phyloP scores from a whole-genome alignment of 2,329 filamentous ascomycete species.

The Fonsecaea monophora region DNA sequence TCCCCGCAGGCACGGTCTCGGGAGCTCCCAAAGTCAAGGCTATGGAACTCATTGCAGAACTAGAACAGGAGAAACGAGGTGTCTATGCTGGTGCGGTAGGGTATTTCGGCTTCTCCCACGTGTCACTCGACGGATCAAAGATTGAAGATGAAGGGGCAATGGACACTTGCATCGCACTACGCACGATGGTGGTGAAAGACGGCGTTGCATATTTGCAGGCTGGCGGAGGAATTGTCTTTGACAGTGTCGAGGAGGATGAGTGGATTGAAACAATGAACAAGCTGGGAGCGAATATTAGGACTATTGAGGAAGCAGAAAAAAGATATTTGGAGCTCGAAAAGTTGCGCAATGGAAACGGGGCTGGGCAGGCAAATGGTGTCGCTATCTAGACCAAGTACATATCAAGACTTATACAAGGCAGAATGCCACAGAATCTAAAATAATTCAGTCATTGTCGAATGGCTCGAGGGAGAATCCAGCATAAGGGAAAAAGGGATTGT shows the following conservation, averaged over 20 bases:
- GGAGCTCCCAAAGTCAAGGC: conserved; percentile 95
- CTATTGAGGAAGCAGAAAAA: conserved; percentile 83
- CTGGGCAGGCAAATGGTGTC: conserved; percentile 29
- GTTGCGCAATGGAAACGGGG: conserved; percentile 19
- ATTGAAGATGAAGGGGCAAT: conserved; percentile 77
- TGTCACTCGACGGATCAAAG: conserved; percentile 66
- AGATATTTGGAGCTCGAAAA: conserved; percentile 60
- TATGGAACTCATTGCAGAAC: conserved; percentile 95
- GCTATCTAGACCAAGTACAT: conserved; percentile 24
- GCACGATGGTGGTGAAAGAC: conserved; percentile 94
- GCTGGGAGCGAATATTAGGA: conserved; percentile 85
- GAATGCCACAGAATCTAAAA: neutral
- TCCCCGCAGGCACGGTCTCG: conserved; percentile 93
- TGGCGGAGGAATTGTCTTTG: conserved; percentile 88
- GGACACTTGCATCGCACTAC: conserved; percentile 82
- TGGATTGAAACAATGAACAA: conserved; percentile 99
- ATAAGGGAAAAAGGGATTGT: neutral
- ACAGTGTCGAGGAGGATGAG: conserved; percentile 88
- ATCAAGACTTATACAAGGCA: neutral
- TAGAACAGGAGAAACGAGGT: conserved; percentile 91
- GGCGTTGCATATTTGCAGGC: conserved; percentile 89
- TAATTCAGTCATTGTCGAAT: neutral
- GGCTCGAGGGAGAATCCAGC: neutral
- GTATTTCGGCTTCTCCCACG: conserved; percentile 87
- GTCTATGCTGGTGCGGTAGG: conserved; percentile 96